A percentile compares a stretch with the other conserved stretches of the same genome.
Evolutionary conservation across 148 eudicot genomes (phyloP).

Genomic region (Mesembryanthemum crystallinum): DNA sequence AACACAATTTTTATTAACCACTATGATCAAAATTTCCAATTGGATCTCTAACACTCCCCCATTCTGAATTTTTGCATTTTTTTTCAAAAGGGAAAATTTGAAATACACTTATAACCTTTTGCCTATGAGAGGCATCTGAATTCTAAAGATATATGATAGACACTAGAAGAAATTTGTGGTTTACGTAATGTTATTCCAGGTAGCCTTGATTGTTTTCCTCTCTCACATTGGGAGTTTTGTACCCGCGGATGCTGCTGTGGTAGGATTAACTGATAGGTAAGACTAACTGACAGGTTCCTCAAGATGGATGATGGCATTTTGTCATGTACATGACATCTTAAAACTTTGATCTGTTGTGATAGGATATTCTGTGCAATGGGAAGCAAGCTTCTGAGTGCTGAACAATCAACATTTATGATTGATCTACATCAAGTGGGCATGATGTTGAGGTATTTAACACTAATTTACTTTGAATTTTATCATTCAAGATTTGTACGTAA

Average conservation of each 20-base stretch:
- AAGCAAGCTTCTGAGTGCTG: slow-evolving; percentile 85
- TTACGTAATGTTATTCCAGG: slow-evolving; percentile 45
- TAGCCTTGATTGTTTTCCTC: slow-evolving; percentile 93
- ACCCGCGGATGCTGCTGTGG: slow-evolving; percentile 93
- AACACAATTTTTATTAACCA: background rate
- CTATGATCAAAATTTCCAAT: background rate
- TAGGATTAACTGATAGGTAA: slow-evolving; percentile 95
- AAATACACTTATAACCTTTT: background rate
- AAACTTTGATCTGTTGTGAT: slow-evolving; percentile 15
- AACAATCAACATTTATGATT: slow-evolving; percentile 97
- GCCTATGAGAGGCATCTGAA: background rate
- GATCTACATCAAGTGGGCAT: slow-evolving; percentile 95
- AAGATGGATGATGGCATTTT: background rate
- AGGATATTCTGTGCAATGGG: slow-evolving; percentile 98
- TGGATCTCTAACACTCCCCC: background rate
- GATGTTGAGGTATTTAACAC: slow-evolving; percentile 74
- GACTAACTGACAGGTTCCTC: slow-evolving; percentile 11
- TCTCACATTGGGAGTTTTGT: slow-evolving; percentile 98
- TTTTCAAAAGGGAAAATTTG: background rate
- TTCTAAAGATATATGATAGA: background rate
- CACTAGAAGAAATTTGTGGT: background rate
- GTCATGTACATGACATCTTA: slow-evolving; percentile 1
- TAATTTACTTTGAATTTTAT: slow-evolving; percentile 1
- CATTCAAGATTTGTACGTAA: slow-evolving; percentile 8
- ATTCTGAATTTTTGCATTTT: background rate